Evolutionary conservation across 768 basidiomycete species (phyloP).

Genomic region (Mycena belliarum): DNA sequence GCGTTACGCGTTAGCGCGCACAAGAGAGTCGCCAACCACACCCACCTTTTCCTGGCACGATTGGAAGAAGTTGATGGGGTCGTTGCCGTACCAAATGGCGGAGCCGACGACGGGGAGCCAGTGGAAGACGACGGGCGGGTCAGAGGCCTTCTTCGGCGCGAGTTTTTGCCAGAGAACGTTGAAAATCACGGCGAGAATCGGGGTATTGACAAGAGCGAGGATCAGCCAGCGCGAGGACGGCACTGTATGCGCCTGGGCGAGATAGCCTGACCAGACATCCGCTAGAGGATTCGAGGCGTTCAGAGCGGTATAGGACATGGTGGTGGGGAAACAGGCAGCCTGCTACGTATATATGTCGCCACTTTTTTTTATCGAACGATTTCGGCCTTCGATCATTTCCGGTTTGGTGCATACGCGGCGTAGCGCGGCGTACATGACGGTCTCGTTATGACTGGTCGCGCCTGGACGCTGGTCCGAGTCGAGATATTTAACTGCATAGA

Average conservation of each 20-base stretch:
- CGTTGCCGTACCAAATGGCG: conserved; percentile 85
- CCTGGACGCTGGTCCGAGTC: too few relatives aligned
- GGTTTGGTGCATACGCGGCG: too few relatives aligned
- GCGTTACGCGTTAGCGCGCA: conserved; percentile 3
- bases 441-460: too few relatives aligned
- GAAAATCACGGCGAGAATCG: conserved; percentile 64
- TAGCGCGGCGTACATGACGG: too few relatives aligned
- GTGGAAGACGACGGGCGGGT: conserved; percentile 93
- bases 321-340: not conserved
- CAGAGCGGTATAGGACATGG: conserved; percentile 40
- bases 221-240: conserved; percentile 41
- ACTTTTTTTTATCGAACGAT: conserved; percentile 10
- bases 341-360: not conserved
- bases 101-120: conserved; percentile 90
- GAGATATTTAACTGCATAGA: too few relatives aligned
- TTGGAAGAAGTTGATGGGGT: conserved; percentile 88
- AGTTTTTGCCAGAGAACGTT: conserved; percentile 83
- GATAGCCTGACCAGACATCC: conserved; percentile 47
- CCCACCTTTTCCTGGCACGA: conserved; percentile 75
- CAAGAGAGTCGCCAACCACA: not conserved
- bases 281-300: conserved; percentile 41
- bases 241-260: conserved; percentile 41
- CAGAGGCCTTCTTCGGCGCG: conserved; percentile 63
- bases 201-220: conserved; percentile 63
- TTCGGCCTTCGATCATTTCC: not conserved